Evolutionary conservation across 192 early-diverging fungal species (phyloP).

Genomic region (Fimicolochytrium jonesii): DNA sequence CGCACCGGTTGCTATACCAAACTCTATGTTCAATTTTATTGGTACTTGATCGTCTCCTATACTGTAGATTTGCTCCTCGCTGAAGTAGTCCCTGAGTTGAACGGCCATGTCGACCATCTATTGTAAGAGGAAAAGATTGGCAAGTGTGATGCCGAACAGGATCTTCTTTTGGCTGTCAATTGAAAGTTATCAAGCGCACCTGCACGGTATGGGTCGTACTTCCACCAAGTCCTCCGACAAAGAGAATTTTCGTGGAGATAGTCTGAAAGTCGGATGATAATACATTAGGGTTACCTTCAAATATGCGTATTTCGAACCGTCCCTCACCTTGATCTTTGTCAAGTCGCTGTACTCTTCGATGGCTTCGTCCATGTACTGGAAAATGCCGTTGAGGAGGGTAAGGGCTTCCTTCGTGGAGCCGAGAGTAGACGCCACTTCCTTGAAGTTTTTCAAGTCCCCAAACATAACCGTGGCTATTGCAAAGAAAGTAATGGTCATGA

Average conservation of each 20-base stretch:
- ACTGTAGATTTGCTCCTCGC: constrained; percentile 12
- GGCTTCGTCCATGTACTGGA: constrained; percentile 42
- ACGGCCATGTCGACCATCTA: constrained; percentile 43
- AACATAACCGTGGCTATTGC: constrained; percentile 49
- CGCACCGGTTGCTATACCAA: constrained; percentile 39
- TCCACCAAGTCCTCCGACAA: constrained; percentile 41
- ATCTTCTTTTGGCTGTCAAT: not conserved
- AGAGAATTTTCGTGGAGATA: constrained; percentile 42
- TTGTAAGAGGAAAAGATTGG: not conserved
- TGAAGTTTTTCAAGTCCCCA: constrained; percentile 47
- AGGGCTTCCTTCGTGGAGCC: constrained; percentile 37
- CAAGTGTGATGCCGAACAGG: no score
- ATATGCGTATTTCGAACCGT: no score
- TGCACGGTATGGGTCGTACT: constrained; percentile 18
- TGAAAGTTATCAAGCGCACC: not conserved
- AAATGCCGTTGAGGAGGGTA: constrained; percentile 39
- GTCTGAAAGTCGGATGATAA: constrained; percentile 38
- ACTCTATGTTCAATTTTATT: constrained; percentile 34
- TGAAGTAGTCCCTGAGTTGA: constrained; percentile 23
- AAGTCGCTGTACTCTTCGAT: constrained; percentile 24
- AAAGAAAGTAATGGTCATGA: no score
- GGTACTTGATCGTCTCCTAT: constrained; percentile 11
- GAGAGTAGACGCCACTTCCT: constrained; percentile 30
- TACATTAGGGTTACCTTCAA: no score
- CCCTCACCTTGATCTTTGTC: constrained; percentile 41